Percentiles rank a stretch among this genome's conserved stretches.
phyloP scores from a whole-genome alignment of 768 basidiomycete genomes.

The Boletus rubroflammeus region DNA sequence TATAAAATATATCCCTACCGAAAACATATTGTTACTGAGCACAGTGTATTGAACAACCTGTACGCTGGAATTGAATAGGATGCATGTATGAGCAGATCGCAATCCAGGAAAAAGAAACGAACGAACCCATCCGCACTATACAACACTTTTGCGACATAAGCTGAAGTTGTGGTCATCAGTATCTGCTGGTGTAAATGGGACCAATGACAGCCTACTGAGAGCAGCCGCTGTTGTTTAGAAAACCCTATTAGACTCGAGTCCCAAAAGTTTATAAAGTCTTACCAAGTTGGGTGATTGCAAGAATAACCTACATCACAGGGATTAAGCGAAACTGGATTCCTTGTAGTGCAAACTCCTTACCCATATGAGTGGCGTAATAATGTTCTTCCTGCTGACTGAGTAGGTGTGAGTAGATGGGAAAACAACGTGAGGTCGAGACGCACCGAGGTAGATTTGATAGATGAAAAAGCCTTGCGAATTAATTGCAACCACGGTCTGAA shows the following conservation, averaged over 20 bases:
- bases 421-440: not conserved
- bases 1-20: not conserved
- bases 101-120: not conserved
- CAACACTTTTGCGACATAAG: not conserved
- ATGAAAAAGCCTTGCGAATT: conserved; percentile 9
- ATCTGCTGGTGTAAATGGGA: not conserved
- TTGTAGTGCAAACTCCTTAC: not conserved
- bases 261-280: not conserved
- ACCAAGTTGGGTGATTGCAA: conserved; percentile 10
- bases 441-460: conserved; percentile 10
- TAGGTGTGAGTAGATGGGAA: not conserved
- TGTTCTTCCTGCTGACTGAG: conserved; percentile 8
- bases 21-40: not conserved
- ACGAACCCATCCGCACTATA: conserved; percentile 1
- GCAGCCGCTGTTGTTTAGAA: not conserved
- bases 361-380: conserved; percentile 6
- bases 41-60: not conserved
- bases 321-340: not conserved
- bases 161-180: not conserved
- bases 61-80: not conserved
- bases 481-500: not conserved
- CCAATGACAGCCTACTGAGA: not conserved
- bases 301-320: not conserved
- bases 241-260: not conserved
- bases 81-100: not conserved